Base-by-base conservation (phyloP, 1,139 yeast genomes). In the Meyerozyma smithsonii region DNA sequence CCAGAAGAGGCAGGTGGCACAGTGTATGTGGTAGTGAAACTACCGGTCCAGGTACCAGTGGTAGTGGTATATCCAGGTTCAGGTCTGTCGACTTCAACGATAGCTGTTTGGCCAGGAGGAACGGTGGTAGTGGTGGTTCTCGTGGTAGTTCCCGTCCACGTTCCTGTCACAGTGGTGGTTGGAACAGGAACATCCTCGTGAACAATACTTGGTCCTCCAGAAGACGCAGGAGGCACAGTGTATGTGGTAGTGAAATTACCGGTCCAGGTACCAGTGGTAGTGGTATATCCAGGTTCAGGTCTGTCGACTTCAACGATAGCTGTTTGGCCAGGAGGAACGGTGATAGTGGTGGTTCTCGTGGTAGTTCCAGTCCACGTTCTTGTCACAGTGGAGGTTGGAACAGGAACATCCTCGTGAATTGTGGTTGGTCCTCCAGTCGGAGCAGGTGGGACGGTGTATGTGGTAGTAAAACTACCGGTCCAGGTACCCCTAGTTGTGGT, bases 401-500 rank as follows among this genome's bases (percentile, higher is more conserved):
- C 35, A 0, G 46, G 41, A 24, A 41, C 36, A 6, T 37, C 39
- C 6, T 41, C 36, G 7, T 38, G 15, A 5, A 40, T 37, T 0
- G 42, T 40, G 18, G 36, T 33, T 23, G 24, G 33, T 10, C 25
- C 32, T 15, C 42, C 44, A 6, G 25, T 2, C 8, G 21, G 34
- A 17, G 21, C 15, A 11, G n/a, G n/a, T n/a, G 34, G 4, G 15
- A 34, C 23, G 4, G 34, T 30, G 5, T 8, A 14, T 11, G 21
- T 17, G 3, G 15, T 30, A 12, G 34, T 15, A 17, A 3, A 16
- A 6, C 19, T 16, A 6, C 42, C 47, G 5, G 38, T 12, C 37
- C 49, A 40, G 8, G 54, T 46, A 3, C 42, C 7, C 3, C 41
- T 38, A 6, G 38, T 28, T 3, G 57, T 52, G 1, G 40, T 39